phyloP scores from a whole-genome alignment of 148 eudicot genomes.

The Spergularia bocconei region DNA sequence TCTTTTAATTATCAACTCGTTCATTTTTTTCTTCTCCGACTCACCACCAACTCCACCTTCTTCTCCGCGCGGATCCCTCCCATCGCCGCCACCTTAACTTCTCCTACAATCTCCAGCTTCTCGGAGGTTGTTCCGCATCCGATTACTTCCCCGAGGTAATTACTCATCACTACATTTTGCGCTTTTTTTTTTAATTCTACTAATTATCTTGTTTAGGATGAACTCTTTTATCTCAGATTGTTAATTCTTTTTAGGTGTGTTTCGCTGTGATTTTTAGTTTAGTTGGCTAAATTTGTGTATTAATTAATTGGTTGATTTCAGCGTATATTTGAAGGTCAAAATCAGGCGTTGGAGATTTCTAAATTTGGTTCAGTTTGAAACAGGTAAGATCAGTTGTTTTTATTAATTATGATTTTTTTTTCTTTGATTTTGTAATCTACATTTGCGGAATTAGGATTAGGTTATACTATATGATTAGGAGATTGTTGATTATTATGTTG shows the following conservation, averaged over 20 bases:
- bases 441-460: not conserved
- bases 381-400: not conserved
- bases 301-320: not conserved
- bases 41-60: no score
- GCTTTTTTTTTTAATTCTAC: not conserved
- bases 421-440: not conserved
- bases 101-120: no score
- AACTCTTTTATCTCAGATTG: not conserved
- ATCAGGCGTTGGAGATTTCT: not conserved
- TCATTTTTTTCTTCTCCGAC: no score
- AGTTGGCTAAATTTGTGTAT: not conserved
- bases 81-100: no score
- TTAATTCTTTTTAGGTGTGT: no score
- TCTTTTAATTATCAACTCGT: no score
- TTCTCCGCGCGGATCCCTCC: no score
- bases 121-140: not conserved
- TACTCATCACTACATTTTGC: no score
- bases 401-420: not conserved
- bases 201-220: not conserved
- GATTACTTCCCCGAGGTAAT: not conserved
- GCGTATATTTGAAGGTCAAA: slow-evolving; percentile 16
- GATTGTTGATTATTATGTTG: not conserved
- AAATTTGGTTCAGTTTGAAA: not conserved
- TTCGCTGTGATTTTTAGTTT: not conserved
- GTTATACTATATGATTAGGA: not conserved